phyloP scores from a whole-genome alignment of 306 rosid genomes.

The Hylodesmum podocarpum region DNA sequence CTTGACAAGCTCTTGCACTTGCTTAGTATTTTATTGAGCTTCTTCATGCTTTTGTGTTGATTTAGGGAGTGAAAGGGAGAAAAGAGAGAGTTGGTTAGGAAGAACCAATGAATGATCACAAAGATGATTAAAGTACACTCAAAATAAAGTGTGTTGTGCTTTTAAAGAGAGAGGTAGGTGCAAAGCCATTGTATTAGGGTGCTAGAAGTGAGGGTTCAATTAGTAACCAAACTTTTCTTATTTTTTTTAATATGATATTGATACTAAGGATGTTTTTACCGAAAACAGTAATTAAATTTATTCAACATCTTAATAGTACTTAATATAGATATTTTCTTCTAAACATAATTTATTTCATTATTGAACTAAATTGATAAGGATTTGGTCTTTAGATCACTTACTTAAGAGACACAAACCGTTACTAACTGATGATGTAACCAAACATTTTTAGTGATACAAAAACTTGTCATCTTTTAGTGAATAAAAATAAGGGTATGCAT shows the following conservation, averaged over 20 bases:
- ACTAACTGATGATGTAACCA: too few species aligned
- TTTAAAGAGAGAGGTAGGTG: conserved; percentile 40
- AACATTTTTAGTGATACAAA: conserved; percentile 44
- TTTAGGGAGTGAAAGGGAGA: background rate
- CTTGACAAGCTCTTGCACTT: conserved; percentile 88
- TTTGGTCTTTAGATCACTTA: too few species aligned
- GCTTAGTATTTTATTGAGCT: conserved; percentile 59
- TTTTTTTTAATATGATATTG: too few species aligned
- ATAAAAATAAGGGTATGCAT: conserved; percentile 11
- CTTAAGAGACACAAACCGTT: too few species aligned
- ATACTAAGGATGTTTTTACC: too few species aligned
- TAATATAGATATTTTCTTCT: too few species aligned
- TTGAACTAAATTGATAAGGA: too few species aligned
- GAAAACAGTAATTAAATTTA: too few species aligned
- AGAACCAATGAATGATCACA: conserved; percentile 11
- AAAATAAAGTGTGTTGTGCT: conserved; percentile 17
- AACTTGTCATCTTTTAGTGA: conserved; percentile 46
- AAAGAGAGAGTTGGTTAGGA: background rate
- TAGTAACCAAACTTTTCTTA: conserved; percentile 44
- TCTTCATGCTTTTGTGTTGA: conserved; percentile 50
- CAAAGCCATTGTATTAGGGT: conserved; percentile 60
- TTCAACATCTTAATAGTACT: too few species aligned
- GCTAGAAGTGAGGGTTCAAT: conserved; percentile 57
- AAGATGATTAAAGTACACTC: conserved; percentile 55
- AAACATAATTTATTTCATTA: too few species aligned